Conservation (phyloP, 495 filamentous ascomycete genomes). For the Umbilicaria muhlenbergii region DNA sequence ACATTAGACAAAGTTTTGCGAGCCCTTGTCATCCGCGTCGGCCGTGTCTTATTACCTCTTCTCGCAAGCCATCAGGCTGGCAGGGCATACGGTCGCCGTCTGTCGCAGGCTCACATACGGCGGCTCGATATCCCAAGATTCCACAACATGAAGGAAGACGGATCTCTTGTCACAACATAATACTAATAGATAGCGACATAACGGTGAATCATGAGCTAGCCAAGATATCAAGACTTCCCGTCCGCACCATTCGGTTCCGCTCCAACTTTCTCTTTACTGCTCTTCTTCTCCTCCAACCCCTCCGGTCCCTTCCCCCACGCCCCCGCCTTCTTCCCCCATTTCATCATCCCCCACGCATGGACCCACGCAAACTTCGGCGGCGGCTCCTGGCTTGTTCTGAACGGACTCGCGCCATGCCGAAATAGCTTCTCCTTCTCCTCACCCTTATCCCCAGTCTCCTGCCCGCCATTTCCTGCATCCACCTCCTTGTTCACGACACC, state of each 20-base stretch:
- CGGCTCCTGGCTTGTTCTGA: constrained; percentile 24
- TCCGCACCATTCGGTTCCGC: not conserved
- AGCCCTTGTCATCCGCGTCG: no score
- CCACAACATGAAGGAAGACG: no score
- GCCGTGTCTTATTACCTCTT: no score
- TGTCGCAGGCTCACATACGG: no score
- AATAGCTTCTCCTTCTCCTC: constrained; percentile 14
- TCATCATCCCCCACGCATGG: constrained; percentile 37
- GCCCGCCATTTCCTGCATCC: constrained; percentile 20
- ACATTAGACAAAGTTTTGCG: no score
- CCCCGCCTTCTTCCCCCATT: constrained; percentile 37
- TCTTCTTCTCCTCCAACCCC: constrained; percentile 21
- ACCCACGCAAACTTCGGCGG: constrained; percentile 30
- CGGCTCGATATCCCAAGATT: no score
- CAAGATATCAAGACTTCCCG: no score
- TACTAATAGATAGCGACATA: no score
- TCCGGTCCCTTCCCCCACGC: constrained; percentile 33
- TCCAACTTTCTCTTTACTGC: constrained; percentile 4
- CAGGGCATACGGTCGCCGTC: no score
- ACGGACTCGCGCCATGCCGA: constrained; percentile 25
- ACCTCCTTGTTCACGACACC: constrained; percentile 11
- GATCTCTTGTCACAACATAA: no score
- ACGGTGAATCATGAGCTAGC: no score
- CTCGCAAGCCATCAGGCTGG: no score
- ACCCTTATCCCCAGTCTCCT: constrained; percentile 20